These are phyloP conservation scores for Plasmodium knowlesi DNA, from an alignment of 169 alveolate species.

Conservation along the genomic window DNA sequence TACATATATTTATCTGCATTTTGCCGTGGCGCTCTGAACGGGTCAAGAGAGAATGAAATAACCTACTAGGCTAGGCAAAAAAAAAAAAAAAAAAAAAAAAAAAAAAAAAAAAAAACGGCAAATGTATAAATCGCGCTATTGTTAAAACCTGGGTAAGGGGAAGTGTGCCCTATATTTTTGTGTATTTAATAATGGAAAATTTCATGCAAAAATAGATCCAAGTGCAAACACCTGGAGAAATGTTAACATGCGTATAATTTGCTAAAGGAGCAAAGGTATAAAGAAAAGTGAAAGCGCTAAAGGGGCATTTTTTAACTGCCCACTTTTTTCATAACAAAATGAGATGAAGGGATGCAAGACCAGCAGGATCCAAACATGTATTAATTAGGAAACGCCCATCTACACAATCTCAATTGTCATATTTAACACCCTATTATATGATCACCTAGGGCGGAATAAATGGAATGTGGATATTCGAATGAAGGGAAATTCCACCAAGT, in stretches of 20 bases:
- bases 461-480: conserved; percentile 38
- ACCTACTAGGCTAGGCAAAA: neutral
- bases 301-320: neutral
- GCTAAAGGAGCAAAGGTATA: neutral
- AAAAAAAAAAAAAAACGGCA: neutral
- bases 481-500: conserved; percentile 46
- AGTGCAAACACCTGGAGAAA: neutral
- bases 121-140: neutral
- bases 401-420: neutral
- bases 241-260: neutral
- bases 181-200: neutral
- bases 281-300: neutral
- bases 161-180: neutral
- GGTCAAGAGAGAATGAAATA: neutral
- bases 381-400: neutral
- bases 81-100: conserved; percentile 1
- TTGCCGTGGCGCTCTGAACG: neutral
- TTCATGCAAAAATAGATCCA: neutral
- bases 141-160: neutral
- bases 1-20: neutral
- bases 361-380: neutral
- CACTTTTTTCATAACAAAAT: neutral
- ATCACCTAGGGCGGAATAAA: conserved; percentile 4
- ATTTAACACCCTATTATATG: neutral
- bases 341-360: neutral